Conservation (phyloP, 768 basidiomycete genomes). For the Hirschioporus abietinus region DNA sequence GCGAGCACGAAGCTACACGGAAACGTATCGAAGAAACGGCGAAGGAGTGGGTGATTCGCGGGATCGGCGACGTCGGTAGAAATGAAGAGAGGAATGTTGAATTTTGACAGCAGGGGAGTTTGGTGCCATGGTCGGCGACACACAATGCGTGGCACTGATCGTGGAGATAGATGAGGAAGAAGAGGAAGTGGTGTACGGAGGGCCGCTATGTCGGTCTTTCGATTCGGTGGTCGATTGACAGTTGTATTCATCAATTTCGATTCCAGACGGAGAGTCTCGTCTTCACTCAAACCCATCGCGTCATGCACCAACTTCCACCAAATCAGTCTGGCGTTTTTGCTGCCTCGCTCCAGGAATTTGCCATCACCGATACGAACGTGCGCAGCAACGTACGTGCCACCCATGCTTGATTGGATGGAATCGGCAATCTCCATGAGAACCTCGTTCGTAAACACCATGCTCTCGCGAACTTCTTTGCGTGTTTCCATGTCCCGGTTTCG, state of each 20-base stretch:
- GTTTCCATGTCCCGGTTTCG: conserved; percentile 33
- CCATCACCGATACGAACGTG: conserved; percentile 73
- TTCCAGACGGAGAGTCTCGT: conserved; percentile 19
- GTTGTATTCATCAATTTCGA: background rate
- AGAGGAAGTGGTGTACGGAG: conserved; percentile 21
- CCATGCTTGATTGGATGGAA: conserved; percentile 38
- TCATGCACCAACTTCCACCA: conserved; percentile 56
- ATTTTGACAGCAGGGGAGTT: conserved; percentile 22
- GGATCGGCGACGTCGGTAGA: conserved; percentile 54
- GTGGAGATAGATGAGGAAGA: conserved; percentile 22
- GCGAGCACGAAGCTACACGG: conserved; percentile 58
- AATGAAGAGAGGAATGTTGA: conserved; percentile 61
- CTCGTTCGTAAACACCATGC: conserved; percentile 54
- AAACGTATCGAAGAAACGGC: conserved; percentile 44
- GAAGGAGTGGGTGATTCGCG: conserved; percentile 35
- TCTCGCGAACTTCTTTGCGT: conserved; percentile 42
- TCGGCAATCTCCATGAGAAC: conserved; percentile 38
- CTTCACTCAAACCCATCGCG: conserved; percentile 36
- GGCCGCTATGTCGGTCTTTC: conserved; percentile 23
- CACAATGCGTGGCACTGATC: conserved; percentile 10
- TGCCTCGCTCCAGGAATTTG: conserved; percentile 40
- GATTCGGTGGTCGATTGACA: conserved; percentile 12
- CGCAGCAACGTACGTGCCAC: conserved; percentile 49
- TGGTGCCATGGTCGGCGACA: conserved; percentile 41
- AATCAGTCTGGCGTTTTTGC: conserved; percentile 36